phyloP scores from a whole-genome alignment of 176 grass and related monocot species.

The Tuctoria greenei region DNA sequence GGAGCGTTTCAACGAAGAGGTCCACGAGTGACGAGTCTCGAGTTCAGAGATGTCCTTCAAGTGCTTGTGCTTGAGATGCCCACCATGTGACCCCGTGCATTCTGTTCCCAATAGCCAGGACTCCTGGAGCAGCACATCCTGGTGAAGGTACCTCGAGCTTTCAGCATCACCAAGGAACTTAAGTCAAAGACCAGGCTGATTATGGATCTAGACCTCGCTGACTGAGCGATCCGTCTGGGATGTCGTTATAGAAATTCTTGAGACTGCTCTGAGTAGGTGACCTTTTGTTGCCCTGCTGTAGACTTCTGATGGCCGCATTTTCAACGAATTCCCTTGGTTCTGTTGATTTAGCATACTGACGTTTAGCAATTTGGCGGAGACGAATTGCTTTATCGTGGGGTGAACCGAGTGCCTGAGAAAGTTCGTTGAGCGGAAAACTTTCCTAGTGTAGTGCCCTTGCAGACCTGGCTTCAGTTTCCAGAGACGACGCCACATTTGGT shows the following conservation, averaged over 20 bases:
- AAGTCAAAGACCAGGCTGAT: too few species aligned
- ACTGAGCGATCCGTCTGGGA: neutral
- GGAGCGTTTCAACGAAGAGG: constrained; percentile 86
- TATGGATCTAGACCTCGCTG: neutral
- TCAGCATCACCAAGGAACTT: neutral
- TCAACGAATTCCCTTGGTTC: neutral
- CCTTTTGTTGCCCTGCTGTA: neutral
- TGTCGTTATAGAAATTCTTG: neutral
- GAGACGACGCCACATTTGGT: neutral
- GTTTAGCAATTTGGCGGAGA: constrained; percentile 4
- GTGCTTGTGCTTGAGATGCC: constrained; percentile 88
- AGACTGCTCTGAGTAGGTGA: neutral
- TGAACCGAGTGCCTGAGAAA: neutral
- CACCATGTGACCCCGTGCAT: constrained; percentile 54
- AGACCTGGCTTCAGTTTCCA: neutral
- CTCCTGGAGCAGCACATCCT: neutral
- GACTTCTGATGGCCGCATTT: neutral
- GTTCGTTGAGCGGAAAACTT: neutral
- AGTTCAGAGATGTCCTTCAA: constrained; percentile 78
- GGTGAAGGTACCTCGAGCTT: neutral
- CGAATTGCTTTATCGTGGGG: neutral
- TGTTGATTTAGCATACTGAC: neutral
- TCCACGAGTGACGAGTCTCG: constrained; percentile 74
- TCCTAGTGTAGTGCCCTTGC: too few species aligned
- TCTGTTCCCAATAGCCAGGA: constrained; percentile 1